phyloP scores from a whole-genome alignment of 768 basidiomycete species.

The Brasilioporus rufonigricans region DNA sequence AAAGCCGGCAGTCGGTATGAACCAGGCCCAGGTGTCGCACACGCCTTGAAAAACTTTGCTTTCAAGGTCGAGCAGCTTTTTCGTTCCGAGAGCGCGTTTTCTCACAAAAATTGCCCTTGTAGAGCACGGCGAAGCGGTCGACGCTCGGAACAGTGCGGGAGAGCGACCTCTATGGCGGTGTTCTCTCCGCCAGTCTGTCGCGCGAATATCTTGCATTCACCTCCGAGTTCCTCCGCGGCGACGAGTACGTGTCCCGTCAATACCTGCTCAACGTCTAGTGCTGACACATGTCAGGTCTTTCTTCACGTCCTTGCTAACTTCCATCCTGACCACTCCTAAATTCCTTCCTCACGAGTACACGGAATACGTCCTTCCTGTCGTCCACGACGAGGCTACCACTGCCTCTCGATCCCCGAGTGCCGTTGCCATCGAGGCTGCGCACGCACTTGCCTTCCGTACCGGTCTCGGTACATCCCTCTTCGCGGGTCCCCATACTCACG shows the following conservation, averaged over 20 bases:
- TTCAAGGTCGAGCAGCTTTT: slow-evolving; percentile 77
- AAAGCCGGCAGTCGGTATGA: slow-evolving; percentile 90
- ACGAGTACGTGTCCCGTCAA: slow-evolving; percentile 71
- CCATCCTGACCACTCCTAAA: slow-evolving; percentile 78
- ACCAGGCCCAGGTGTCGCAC: slow-evolving; percentile 84
- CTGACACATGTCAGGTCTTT: slow-evolving; percentile 51
- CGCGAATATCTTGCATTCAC: slow-evolving; percentile 92
- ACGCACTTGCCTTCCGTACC: slow-evolving; percentile 87
- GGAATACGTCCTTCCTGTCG: slow-evolving; percentile 69
- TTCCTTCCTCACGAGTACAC: slow-evolving; percentile 76
- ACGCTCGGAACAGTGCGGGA: slow-evolving; percentile 89
- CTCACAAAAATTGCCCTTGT: not conserved
- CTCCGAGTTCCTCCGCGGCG: slow-evolving; percentile 91
- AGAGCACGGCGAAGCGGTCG: slow-evolving; percentile 87
- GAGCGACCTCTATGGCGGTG: slow-evolving; percentile 90
- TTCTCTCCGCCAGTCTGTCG: slow-evolving; percentile 78
- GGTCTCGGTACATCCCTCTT: slow-evolving; percentile 92
- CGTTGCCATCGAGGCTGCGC: slow-evolving; percentile 82
- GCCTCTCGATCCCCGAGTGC: slow-evolving; percentile 60
- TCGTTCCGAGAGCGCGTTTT: not conserved
- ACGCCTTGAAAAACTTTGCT: slow-evolving; percentile 96
- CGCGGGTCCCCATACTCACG: slow-evolving; percentile 63
- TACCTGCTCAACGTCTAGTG: not conserved
- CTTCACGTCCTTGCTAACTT: slow-evolving; percentile 88
- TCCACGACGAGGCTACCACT: slow-evolving; percentile 66